Conservation (phyloP, 2,329 filamentous ascomycete genomes). For the Ploettnerulaceae sp. region DNA sequence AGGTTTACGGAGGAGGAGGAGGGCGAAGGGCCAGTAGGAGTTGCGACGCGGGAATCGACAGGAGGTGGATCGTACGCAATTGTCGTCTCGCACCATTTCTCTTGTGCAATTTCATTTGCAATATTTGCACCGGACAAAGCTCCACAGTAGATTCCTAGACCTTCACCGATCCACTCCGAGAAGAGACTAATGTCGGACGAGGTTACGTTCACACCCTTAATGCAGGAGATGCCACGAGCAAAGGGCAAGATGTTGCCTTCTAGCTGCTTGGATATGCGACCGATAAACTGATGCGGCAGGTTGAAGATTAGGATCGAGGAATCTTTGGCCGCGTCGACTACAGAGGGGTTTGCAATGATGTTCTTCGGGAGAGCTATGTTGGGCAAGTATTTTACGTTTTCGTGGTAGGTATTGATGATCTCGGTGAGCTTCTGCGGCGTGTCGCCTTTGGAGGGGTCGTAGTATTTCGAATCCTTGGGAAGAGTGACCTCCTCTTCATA, state of each 20-base stretch:
- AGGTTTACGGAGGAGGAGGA: slow-evolving; percentile 45
- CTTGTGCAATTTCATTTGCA: slow-evolving; percentile 85
- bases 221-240: slow-evolving; percentile 91
- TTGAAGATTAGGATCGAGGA: slow-evolving; percentile 94
- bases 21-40: slow-evolving; percentile 50
- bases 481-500: slow-evolving; percentile 86
- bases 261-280: slow-evolving; percentile 76
- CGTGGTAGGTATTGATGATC: slow-evolving; percentile 87
- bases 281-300: slow-evolving; percentile 93
- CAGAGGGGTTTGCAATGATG: slow-evolving; percentile 75
- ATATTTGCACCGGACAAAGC: slow-evolving; percentile 96
- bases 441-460: slow-evolving; percentile 55
- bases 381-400: slow-evolving; percentile 98
- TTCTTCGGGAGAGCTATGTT: slow-evolving; percentile 78
- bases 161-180: slow-evolving; percentile 88
- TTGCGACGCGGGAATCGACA: slow-evolving; percentile 76
- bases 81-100: slow-evolving; percentile 97
- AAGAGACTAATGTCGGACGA: slow-evolving; percentile 84
- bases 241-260: slow-evolving; percentile 86
- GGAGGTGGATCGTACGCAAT: slow-evolving; percentile 91
- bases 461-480: slow-evolving; percentile 66
- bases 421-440: slow-evolving; percentile 80
- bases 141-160: slow-evolving; percentile 92
- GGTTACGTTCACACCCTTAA: slow-evolving; percentile 94
- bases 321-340: slow-evolving; percentile 73